These are phyloP conservation scores for Solanum chmielewskii DNA, from an alignment of 257 asterid genomes.

Conservation along the genomic window DNA sequence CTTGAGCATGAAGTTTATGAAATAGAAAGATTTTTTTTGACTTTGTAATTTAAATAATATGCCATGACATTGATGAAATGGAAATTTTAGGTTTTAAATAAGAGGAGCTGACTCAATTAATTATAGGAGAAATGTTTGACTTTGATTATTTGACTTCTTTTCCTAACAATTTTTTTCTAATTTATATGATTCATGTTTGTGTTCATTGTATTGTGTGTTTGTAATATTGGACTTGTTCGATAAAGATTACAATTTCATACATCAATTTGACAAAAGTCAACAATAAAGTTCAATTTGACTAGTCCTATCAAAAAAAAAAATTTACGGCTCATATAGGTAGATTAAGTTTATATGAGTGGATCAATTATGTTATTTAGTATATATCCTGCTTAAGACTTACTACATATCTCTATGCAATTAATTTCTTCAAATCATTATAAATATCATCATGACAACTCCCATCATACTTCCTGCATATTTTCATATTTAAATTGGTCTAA, in stretches of 20 bases:
- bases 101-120: neutral
- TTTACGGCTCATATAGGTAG: neutral
- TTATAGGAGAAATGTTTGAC: neutral
- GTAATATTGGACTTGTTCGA: neutral
- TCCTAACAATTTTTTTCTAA: neutral
- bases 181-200: neutral
- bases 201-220: neutral
- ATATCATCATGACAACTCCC: neutral
- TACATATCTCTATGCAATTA: neutral
- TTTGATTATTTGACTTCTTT: neutral
- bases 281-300: neutral
- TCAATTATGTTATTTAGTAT: too few species aligned
- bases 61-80: neutral
- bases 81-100: neutral
- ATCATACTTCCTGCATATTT: neutral
- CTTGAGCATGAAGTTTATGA: neutral
- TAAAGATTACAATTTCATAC: neutral
- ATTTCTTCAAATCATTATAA: neutral
- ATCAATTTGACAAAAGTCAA: neutral
- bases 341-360: too few species aligned
- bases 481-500: neutral
- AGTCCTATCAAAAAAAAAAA: neutral
- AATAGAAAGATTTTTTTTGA: neutral
- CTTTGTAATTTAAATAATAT: neutral
- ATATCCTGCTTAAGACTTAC: neutral